These are phyloP conservation scores for Penicillium chermesinum DNA, from an alignment of 495 filamentous ascomycete genomes.

Conservation along the genomic window DNA sequence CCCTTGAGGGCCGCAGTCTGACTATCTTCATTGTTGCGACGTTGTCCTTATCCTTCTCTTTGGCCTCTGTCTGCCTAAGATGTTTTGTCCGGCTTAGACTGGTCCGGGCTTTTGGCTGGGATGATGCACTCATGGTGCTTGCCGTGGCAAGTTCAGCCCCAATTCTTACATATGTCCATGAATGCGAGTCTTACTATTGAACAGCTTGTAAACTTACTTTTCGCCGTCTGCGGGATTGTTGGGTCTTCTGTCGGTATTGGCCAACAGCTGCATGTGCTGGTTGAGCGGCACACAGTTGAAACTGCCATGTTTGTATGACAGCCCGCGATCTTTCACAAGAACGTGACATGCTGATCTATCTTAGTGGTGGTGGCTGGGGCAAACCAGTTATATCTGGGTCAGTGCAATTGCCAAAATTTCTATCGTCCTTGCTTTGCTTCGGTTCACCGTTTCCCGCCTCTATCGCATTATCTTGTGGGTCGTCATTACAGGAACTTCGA, in stretches of 20 bases:
- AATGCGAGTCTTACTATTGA: background rate
- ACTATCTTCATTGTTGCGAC: conserved; percentile 38
- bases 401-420: conserved; percentile 27
- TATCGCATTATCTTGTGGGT: conserved; percentile 26
- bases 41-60: conserved; percentile 34
- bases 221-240: conserved; percentile 36
- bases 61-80: conserved; percentile 36
- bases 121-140: conserved; percentile 39
- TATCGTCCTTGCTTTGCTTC: conserved; percentile 34
- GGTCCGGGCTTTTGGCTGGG: conserved; percentile 42
- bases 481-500: conserved; percentile 26
- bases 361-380: conserved; percentile 40
- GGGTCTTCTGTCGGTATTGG: conserved; percentile 36
- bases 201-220: conserved; percentile 29
- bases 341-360: conserved; percentile 7
- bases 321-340: background rate
- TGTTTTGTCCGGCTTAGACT: conserved; percentile 37
- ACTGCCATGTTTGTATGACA: conserved; percentile 40
- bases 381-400: conserved; percentile 29
- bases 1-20: conserved; percentile 33
- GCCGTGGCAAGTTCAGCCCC: conserved; percentile 30
- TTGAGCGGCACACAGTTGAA: conserved; percentile 20
- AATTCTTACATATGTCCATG: background rate
- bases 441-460: conserved; percentile 19
- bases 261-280: conserved; percentile 15